Conservation (phyloP, 2,329 filamentous ascomycete genomes). For the Laburnicola sp. region DNA sequence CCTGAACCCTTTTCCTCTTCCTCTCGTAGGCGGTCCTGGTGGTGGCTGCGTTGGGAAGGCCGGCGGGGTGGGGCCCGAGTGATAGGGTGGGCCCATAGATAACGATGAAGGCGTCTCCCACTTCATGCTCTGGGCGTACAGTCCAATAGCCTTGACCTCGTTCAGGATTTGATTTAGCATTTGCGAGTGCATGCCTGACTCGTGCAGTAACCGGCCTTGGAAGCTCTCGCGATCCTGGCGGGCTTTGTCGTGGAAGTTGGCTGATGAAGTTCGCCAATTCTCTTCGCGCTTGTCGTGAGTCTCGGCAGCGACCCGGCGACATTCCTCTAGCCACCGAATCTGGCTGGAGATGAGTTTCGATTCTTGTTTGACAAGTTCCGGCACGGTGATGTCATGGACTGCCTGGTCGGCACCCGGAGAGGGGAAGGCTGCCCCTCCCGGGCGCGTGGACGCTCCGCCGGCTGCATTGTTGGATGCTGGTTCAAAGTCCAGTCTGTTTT, state of each 20-base stretch:
- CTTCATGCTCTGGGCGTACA: slow-evolving; percentile 32
- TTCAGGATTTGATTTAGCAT: slow-evolving; percentile 31
- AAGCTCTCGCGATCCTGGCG: slow-evolving; percentile 41
- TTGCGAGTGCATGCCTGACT: slow-evolving; percentile 36
- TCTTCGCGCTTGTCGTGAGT: slow-evolving; percentile 44
- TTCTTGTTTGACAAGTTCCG: slow-evolving; percentile 25
- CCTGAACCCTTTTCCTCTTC: neutral
- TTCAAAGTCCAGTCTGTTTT: slow-evolving; percentile 13
- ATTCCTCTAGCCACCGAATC: slow-evolving; percentile 46
- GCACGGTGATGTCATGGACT: slow-evolving; percentile 13
- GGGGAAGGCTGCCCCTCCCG: slow-evolving; percentile 18
- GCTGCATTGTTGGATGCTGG: neutral
- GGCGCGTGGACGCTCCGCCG: neutral
- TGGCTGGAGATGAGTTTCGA: slow-evolving; percentile 39
- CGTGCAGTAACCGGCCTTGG: slow-evolving; percentile 38
- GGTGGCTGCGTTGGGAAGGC: slow-evolving; percentile 5
- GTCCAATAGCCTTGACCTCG: slow-evolving; percentile 31
- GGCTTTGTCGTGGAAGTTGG: slow-evolving; percentile 45
- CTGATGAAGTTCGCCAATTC: slow-evolving; percentile 47
- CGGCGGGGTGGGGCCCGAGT: slow-evolving; percentile 11
- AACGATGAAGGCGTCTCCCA: slow-evolving; percentile 30
- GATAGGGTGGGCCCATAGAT: slow-evolving; percentile 15
- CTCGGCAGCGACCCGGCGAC: slow-evolving; percentile 40
- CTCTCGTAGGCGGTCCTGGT: neutral
- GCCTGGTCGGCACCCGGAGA: slow-evolving; percentile 16